Evolutionary conservation across 169 alveolate species (phyloP).

Genomic region (Plasmodium cynomolgi): DNA sequence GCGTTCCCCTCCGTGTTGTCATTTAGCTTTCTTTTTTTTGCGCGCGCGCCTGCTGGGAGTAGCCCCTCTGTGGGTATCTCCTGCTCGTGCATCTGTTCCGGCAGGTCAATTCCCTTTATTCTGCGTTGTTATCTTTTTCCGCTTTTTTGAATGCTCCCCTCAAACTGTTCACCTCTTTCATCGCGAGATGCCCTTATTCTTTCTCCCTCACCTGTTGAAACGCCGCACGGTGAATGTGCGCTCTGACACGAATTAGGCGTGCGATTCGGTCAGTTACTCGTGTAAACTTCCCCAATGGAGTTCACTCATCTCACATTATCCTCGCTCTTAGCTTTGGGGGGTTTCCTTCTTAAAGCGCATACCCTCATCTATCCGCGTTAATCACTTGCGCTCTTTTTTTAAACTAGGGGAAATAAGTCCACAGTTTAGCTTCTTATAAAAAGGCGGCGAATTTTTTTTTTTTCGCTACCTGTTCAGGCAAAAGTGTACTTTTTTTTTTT

Average conservation of each 20-base stretch:
- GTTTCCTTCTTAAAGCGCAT: not conserved
- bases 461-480: not conserved
- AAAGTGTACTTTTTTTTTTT: too few relatives aligned
- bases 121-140: not conserved
- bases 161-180: not conserved
- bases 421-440: not conserved
- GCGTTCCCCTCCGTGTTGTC: not conserved
- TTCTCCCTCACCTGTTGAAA: not conserved
- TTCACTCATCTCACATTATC: not conserved
- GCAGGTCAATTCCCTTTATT: not conserved
- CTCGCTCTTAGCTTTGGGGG: not conserved
- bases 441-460: not conserved
- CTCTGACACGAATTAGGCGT: not conserved
- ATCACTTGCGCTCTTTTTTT: not conserved
- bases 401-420: not conserved
- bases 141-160: not conserved
- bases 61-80: not conserved
- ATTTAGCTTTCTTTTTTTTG: not conserved
- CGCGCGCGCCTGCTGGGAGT: not conserved
- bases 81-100: not conserved
- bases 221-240: not conserved
- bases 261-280: not conserved
- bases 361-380: not conserved
- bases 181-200: not conserved
- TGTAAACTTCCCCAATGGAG: not conserved